Percentiles rank a stretch among this genome's conserved stretches.
phyloP scores from a whole-genome alignment of 73 alveolate genomes.

The Loxodes magnus region DNA sequence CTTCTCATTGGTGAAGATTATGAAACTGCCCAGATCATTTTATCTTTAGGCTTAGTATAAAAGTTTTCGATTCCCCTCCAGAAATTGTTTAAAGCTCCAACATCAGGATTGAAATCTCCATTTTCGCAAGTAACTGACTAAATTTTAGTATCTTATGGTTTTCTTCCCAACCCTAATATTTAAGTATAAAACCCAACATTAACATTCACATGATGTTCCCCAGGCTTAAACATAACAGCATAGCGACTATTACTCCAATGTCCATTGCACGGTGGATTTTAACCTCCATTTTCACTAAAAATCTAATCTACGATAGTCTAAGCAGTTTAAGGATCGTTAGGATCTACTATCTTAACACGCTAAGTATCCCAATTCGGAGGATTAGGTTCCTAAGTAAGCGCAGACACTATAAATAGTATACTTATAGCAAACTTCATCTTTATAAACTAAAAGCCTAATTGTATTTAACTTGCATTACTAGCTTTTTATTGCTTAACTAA shows the following conservation, averaged over 20 bases:
- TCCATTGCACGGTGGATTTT: not conserved
- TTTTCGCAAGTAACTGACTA: slow-evolving; percentile 17
- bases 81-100: slow-evolving; percentile 23
- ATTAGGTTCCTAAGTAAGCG: not conserved
- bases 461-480: too few species aligned
- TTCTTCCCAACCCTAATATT: slow-evolving; percentile 12
- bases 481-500: too few species aligned
- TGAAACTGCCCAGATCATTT: slow-evolving; percentile 28
- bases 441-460: too few species aligned
- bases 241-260: slow-evolving; percentile 6
- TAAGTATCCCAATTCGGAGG: not conserved
- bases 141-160: slow-evolving; percentile 8
- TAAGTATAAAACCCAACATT: slow-evolving; percentile 22
- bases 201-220: slow-evolving; percentile 16
- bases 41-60: slow-evolving; percentile 5
- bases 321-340: not conserved
- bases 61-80: slow-evolving; percentile 22
- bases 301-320: not conserved
- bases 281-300: not conserved
- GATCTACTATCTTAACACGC: not conserved
- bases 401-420: too few species aligned
- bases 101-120: not conserved
- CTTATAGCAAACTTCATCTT: too few species aligned
- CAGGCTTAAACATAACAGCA: slow-evolving; percentile 23
- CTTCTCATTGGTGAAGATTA: slow-evolving; percentile 19